Base-by-base conservation (phyloP, 805 yeast genomes). In the Ogataea parapolymorpha region DNA sequence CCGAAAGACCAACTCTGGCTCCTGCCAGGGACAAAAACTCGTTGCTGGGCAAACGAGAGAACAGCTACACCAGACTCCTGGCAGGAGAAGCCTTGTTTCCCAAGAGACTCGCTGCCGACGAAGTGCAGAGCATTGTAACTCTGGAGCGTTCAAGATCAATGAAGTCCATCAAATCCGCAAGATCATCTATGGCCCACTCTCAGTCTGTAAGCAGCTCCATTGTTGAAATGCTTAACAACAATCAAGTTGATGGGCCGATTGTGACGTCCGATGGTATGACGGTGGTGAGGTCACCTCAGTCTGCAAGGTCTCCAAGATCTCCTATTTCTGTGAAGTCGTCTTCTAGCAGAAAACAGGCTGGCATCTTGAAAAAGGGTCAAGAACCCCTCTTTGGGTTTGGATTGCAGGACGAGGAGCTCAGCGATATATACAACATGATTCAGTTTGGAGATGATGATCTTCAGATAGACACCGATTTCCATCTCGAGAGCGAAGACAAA, bases 121-220 rank as follows among this genome's bases (percentile, higher is more conserved):
- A 85, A 54, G 85, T 85, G 9, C 85, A 82, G 49, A 80, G 85
- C 33, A 85, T 85, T 42, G 82, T 82, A 2, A 74, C 83, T 6
- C 56, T 85, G 32, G 95, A 85, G 58, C 70, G 90, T 45, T 75
- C 84, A 6, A 56, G 79, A 36, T 74, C 80, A 5, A 67, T 75
- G 66, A 72, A 75, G 54, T 80, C 80, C 3, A 66, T 74, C 65
- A 72, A 75, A 53, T 80, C 88, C 0, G 58, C 26, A 5, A 37
- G 45, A 24, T 47, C 51, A n/a, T 48, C 52, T 12, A 12, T 45
- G 25, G 42, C 13, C 22, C 41, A 31, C 13, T 45, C 45, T 15
- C 54, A 35, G 4, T 51, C 51, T 29, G 38, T 48, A 13, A 49
- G 48, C 22, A 46, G 48, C 22, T 61, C 68, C 2, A 55, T 60